Evolutionary conservation across 352 stramenopile species (phyloP), one percentile per base, ranked within the genome.

Genomic region (Globisporangium paddicum): DNA sequence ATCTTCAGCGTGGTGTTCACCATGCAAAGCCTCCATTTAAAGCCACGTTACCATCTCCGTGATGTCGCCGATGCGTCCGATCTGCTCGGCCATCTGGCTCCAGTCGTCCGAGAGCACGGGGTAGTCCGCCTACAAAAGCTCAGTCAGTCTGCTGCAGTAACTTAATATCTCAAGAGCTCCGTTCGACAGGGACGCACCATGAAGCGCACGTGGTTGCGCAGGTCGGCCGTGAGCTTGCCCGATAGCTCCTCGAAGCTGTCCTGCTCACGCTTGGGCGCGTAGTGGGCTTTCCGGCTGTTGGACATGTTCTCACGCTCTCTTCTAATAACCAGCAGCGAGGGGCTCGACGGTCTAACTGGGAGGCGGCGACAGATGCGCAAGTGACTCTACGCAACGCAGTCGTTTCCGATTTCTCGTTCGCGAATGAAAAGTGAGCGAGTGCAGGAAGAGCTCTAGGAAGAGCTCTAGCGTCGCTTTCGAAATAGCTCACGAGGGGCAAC

Each of bases 1-100:
- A n/a, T n/a, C n/a, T n/a, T n/a, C n/a, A n/a, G n/a, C n/a, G n/a
- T n/a, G n/a, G n/a, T n/a, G n/a, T n/a, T n/a, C n/a, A n/a, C n/a
- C n/a, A n/a, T n/a, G n/a, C n/a, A n/a, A 35, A 35, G 32, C 37
- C 37, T 19, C 16, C 38, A 44, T 19, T 21, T 41, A 30, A 61
- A 34, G 16, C 13, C 18, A 40, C 6, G 42, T 9, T 26, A 30
- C 75, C 84, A 95, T 94, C 60, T 96, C 89, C 0, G 87, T 95
- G 67, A 96, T 94, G 57, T 93, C 72, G 23, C 86, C 87, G 55
- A 97, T 95, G 58, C 89, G 83, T 18, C 75, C 79, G 34, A 96
- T 90, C 56, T 94, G 87, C 55, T 91, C 77, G 0, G 89, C 86
- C 89, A 97, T 97, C 52, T 81, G 63, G 48, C 82, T 89, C 89